phyloP scores from a whole-genome alignment of 2,329 filamentous ascomycete species.

The Metarhizium album region DNA sequence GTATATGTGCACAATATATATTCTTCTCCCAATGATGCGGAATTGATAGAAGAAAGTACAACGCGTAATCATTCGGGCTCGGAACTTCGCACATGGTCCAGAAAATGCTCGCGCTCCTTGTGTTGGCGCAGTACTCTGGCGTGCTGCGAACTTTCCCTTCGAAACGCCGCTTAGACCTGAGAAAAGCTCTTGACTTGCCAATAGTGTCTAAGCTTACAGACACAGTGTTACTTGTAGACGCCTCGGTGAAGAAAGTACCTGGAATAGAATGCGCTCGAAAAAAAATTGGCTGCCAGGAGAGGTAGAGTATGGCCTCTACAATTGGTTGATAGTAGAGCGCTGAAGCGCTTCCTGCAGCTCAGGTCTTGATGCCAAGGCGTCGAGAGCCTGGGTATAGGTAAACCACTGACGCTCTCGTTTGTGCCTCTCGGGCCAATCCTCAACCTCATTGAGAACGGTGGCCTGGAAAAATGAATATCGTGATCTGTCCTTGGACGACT shows the following conservation, averaged over 20 bases:
- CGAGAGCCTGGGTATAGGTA: slow-evolving; percentile 69
- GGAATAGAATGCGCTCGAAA: background rate
- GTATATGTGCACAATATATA: slow-evolving; percentile 7
- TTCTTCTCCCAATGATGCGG: slow-evolving; percentile 1
- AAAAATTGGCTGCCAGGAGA: background rate
- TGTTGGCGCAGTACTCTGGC: background rate
- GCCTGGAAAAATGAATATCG: slow-evolving; percentile 79
- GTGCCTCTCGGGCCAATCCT: slow-evolving; percentile 85
- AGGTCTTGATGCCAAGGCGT: slow-evolving; percentile 64
- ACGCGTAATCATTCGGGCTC: background rate
- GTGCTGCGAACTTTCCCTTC: background rate
- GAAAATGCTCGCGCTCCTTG: background rate
- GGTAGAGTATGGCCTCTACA: slow-evolving; percentile 10
- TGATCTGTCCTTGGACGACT: slow-evolving; percentile 52
- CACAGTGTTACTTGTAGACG: background rate
- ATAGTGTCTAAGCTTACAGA: background rate
- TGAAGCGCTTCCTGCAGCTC: slow-evolving; percentile 83
- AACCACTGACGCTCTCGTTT: slow-evolving; percentile 90
- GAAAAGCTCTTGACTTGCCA: background rate
- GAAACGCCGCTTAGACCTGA: background rate
- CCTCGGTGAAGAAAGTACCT: background rate
- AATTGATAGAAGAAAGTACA: background rate
- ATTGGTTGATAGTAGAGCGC: slow-evolving; percentile 57
- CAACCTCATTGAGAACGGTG: slow-evolving; percentile 74
- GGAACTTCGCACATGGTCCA: background rate